phyloP scores from a whole-genome alignment of 2,329 filamentous ascomycete genomes.

The Fusarium algeriense region DNA sequence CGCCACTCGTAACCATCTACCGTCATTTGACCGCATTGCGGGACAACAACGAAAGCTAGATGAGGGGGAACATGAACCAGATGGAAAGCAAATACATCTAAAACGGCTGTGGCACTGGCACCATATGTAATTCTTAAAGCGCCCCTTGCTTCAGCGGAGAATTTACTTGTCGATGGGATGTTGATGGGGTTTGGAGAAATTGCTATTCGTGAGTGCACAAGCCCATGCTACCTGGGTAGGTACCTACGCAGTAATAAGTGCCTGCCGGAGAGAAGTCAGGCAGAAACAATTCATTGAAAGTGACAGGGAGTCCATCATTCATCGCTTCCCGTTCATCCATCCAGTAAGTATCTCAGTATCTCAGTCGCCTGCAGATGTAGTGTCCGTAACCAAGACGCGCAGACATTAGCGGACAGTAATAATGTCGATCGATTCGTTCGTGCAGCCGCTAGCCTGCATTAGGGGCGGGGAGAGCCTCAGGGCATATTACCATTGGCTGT shows the following conservation, averaged over 20 bases:
- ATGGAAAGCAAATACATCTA: slow-evolving; percentile 1
- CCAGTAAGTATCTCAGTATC: neutral
- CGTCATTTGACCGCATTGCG: slow-evolving; percentile 21
- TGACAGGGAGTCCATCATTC: neutral
- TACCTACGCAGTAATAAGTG: neutral
- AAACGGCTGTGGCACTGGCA: slow-evolving; percentile 15
- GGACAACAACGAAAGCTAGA: neutral
- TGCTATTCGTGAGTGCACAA: neutral
- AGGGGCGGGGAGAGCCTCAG: slow-evolving; percentile 25
- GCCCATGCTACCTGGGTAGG: no score
- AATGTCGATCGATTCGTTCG: slow-evolving; percentile 48
- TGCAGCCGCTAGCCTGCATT: slow-evolving; percentile 35
- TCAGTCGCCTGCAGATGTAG: slow-evolving; percentile 10
- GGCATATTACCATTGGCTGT: slow-evolving; percentile 25
- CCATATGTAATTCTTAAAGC: neutral
- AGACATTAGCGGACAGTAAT: slow-evolving; percentile 30
- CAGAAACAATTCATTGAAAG: neutral
- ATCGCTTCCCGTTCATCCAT: neutral
- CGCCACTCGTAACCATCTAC: slow-evolving; percentile 13
- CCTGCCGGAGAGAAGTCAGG: neutral
- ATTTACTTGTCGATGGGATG: neutral
- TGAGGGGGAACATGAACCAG: neutral
- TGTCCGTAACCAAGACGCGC: slow-evolving; percentile 9
- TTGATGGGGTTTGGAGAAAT: neutral
- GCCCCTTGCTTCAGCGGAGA: neutral